A percentile compares a stretch with the other conserved stretches of the same genome.
Conservation (phyloP, 164 flowering plant genomes). For the Magnolia changhungtana region DNA sequence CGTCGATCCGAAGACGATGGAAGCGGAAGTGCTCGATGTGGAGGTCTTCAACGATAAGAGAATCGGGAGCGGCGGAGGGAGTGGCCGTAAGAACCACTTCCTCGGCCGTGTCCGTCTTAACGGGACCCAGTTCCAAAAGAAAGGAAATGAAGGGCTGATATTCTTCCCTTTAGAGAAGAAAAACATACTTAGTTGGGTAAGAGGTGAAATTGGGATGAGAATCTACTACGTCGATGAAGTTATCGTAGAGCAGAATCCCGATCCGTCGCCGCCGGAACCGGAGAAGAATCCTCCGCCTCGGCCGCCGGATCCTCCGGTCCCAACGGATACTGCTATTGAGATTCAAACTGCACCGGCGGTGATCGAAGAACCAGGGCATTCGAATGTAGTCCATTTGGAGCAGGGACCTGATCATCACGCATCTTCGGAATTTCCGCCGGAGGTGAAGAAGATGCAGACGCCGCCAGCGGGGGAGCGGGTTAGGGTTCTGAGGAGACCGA, state of each 20-base stretch:
- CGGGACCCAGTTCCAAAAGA: slow-evolving; percentile 62
- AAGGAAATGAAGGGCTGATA: slow-evolving; percentile 69
- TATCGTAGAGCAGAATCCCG: slow-evolving; percentile 4
- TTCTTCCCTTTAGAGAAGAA: slow-evolving; percentile 81
- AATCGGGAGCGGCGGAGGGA: slow-evolving; percentile 37
- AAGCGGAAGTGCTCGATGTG: slow-evolving; percentile 65
- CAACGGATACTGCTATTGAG: slow-evolving; percentile 32
- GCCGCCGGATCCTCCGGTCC: slow-evolving; percentile 12
- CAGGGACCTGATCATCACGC: background rate
- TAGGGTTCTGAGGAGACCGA: slow-evolving; percentile 32
- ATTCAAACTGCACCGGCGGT: slow-evolving; percentile 39
- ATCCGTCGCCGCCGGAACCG: background rate
- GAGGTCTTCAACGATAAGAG: slow-evolving; percentile 81
- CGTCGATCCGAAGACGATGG: slow-evolving; percentile 67
- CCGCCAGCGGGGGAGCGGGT: slow-evolving; percentile 28
- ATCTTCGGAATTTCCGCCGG: slow-evolving; percentile 22
- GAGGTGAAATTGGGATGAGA: slow-evolving; percentile 72
- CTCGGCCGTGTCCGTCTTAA: slow-evolving; percentile 77
- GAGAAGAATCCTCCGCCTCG: background rate
- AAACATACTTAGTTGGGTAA: slow-evolving; percentile 83
- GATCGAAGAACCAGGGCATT: slow-evolving; percentile 36
- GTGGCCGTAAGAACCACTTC: slow-evolving; percentile 62
- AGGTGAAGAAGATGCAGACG: slow-evolving; percentile 54
- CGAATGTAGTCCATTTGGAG: slow-evolving; percentile 8
- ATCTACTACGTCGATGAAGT: slow-evolving; percentile 72